Base-by-base conservation (phyloP, 495 filamentous ascomycete species). In the Penicillium ochrochloron region DNA sequence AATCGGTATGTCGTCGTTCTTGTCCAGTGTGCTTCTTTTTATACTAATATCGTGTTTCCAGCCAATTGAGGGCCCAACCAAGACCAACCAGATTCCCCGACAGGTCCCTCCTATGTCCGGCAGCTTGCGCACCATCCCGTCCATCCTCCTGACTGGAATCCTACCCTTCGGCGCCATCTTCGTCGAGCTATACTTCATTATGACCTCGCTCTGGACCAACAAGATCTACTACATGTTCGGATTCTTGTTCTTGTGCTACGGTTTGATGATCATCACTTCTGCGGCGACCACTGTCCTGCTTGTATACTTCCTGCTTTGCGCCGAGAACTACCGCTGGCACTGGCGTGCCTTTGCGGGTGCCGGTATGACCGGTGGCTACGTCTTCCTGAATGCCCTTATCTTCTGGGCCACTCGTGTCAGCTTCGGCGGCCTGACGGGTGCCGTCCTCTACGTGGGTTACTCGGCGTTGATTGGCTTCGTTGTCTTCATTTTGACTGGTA, bases 151-250 rank as follows among this genome's bases (percentile, higher is more conserved):
- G 29, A 94, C 93, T 23, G 96, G 95, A 35, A 88, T 97, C 56
- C 83, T 97, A 15, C 96, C 96, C 12, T 99, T 99, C 68, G 92
- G 89, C 51, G 93, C 95, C 51, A 97, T 99, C 77, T 97, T 96
- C 65, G 92, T 98, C 44, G 96, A 99, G 77, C 88, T 99, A 15
- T 97, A 95, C 84, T 97, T 97, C 77, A 97, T 99, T 79, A 95
- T 97, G 91, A 94, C 88, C 78, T 93, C 90, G 11, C 92, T 99
- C 71, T 99, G 95, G 95, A 94, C 93, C 76, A 91, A 88, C 82
- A 94, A 94, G 81, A 92, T 99, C 61, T 99, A 99, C 82, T 99
- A 99, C 82, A 99, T 99, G 95, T 99, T 99, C 68, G 95, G 95
- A 33, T 99, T 99, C 84, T 83, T 99, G 42, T 99, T 99, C 83